Evolutionary conservation across 2,329 filamentous ascomycete genomes (phyloP).

Genomic region (Venturia asperata): DNA sequence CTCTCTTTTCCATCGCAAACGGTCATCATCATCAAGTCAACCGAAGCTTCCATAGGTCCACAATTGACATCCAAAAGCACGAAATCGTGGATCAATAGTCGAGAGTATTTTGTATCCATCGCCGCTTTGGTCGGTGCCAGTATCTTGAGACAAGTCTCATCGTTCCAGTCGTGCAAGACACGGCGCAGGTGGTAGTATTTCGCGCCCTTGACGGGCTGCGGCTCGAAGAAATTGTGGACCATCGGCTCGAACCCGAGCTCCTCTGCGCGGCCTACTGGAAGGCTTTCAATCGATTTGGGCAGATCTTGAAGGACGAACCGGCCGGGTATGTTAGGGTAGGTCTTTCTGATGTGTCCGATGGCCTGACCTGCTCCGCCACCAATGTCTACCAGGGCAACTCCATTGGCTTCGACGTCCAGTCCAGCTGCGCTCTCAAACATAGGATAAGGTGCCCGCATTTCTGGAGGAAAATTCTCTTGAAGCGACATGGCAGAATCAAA

Average conservation of each 20-base stretch:
- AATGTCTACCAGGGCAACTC: slow-evolving; percentile 15
- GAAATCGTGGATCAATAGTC: slow-evolving; percentile 29
- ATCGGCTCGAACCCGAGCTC: slow-evolving; percentile 16
- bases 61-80: slow-evolving; percentile 29
- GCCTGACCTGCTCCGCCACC: slow-evolving; percentile 17
- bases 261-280: neutral
- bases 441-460: slow-evolving; percentile 7
- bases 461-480: slow-evolving; percentile 16
- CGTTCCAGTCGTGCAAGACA: slow-evolving; percentile 30
- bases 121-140: slow-evolving; percentile 24
- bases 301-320: slow-evolving; percentile 21
- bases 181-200: slow-evolving; percentile 23
- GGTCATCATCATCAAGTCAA: slow-evolving; percentile 37
- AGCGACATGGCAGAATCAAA: slow-evolving; percentile 13
- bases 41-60: slow-evolving; percentile 32
- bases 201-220: slow-evolving; percentile 23
- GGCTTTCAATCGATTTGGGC: neutral
- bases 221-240: slow-evolving; percentile 20
- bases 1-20: slow-evolving; percentile 32
- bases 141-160: slow-evolving; percentile 26
- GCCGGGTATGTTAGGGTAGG: slow-evolving; percentile 18
- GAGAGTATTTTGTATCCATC: slow-evolving; percentile 29
- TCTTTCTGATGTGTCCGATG: slow-evolving; percentile 19
- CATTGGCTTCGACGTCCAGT: neutral
- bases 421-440: neutral